phyloP scores from a whole-genome alignment of 345 rosid genomes.

The sweet orange (Citrus sinensis) region DNA sequence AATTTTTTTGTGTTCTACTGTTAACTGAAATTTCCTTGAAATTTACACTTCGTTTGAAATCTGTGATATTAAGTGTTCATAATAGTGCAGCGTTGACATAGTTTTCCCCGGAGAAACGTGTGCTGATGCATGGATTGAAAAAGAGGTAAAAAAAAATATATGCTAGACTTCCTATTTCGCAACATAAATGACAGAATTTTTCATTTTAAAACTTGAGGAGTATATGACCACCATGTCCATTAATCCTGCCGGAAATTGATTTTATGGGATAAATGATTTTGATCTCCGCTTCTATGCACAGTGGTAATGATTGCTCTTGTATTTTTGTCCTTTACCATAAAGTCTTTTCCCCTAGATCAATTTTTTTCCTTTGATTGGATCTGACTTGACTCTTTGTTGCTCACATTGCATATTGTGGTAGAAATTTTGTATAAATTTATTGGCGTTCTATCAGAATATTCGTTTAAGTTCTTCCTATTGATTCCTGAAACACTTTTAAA shows the following conservation, averaged over 20 bases:
- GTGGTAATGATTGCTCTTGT: not conserved
- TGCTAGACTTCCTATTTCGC: not conserved
- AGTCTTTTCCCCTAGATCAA: not conserved
- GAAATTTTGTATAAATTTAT: no score
- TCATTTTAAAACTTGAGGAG: not conserved
- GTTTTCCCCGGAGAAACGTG: constrained; percentile 76
- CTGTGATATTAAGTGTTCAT: constrained; percentile 15
- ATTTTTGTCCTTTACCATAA: not conserved
- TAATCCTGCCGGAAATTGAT: not conserved
- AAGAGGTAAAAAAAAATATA: constrained; percentile 43
- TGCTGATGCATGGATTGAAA: constrained; percentile 96
- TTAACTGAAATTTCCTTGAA: not conserved
- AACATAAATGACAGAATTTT: not conserved
- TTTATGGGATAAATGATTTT: not conserved
- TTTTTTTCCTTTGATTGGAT: no score
- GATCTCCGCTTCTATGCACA: not conserved
- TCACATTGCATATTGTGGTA: no score
- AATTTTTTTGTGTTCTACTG: not conserved
- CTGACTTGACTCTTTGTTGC: no score
- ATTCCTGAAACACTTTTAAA: no score
- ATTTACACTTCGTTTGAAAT: not conserved
- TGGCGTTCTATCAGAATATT: no score
- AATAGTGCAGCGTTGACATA: constrained; percentile 67
- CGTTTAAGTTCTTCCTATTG: no score
- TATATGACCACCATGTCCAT: not conserved